A percentile compares a stretch with the other conserved stretches of the same genome.
These are phyloP conservation scores for Claviceps capensis DNA, from an alignment of 2,329 filamentous ascomycete genomes.

Conservation along the genomic window DNA sequence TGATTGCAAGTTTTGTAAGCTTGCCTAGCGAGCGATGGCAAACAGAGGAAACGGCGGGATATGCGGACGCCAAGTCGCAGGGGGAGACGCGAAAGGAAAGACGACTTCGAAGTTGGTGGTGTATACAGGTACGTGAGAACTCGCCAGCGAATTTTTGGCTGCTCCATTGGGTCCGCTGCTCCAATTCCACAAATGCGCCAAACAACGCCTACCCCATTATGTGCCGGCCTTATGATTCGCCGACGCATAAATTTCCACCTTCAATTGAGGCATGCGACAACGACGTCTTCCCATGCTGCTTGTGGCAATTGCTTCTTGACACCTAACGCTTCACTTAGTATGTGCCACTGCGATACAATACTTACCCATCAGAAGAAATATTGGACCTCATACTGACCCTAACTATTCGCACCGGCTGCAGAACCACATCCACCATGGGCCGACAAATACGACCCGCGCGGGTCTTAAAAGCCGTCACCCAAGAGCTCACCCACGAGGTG, in stretches of 20 bases:
- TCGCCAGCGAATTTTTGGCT: background rate
- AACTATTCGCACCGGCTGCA: background rate
- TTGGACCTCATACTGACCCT: background rate
- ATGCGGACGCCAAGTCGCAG: background rate
- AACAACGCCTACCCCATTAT: background rate
- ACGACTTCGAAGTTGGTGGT: background rate
- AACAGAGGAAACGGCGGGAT: background rate
- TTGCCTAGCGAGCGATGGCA: background rate
- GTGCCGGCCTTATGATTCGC: slow-evolving; percentile 12
- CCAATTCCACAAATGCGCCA: no score
- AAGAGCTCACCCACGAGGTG: slow-evolving; percentile 28
- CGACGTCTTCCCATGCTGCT: background rate
- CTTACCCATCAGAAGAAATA: background rate
- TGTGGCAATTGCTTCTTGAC: background rate
- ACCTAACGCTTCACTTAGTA: background rate
- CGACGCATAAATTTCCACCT: slow-evolving; percentile 10
- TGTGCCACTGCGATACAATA: background rate
- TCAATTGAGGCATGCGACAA: slow-evolving; percentile 3
- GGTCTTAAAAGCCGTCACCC: slow-evolving; percentile 32
- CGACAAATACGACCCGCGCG: slow-evolving; percentile 32
- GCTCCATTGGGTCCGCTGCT: background rate
- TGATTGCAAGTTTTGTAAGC: slow-evolving; percentile 18
- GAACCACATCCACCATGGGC: slow-evolving; percentile 19
- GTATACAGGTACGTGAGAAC: background rate
- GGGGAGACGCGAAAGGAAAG: background rate